phyloP scores from a whole-genome alignment of 768 basidiomycete genomes.

The Serendipita vermifera region DNA sequence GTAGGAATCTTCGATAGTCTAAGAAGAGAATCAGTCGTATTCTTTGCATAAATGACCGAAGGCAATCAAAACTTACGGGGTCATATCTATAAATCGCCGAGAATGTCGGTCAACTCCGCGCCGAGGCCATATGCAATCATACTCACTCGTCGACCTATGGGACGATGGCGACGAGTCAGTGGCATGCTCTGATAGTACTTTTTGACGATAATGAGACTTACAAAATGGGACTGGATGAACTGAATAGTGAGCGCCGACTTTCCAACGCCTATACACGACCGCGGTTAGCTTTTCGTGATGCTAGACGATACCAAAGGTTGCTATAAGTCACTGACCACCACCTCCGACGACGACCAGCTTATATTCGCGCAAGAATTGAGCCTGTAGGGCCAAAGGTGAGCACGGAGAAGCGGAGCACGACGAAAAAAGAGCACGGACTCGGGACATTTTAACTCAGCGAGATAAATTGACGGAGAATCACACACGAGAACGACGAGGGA shows the following conservation, averaged over 20 bases:
- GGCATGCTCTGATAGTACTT: background rate
- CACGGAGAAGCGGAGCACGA: background rate
- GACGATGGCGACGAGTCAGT: background rate
- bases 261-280: conserved; percentile 39
- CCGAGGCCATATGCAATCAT: too few species aligned
- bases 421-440: background rate
- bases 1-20: conserved; percentile 62
- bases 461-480: background rate
- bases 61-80: conserved; percentile 3
- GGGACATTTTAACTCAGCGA: background rate
- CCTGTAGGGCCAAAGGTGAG: conserved; percentile 29
- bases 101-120: too few species aligned
- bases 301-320: background rate
- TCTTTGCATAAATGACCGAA: too few species aligned
- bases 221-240: conserved; percentile 92
- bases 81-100: conserved; percentile 1
- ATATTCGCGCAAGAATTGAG: conserved; percentile 89
- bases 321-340: conserved; percentile 51
- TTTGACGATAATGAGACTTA: conserved; percentile 74
- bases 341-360: conserved; percentile 98
- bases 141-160: background rate
- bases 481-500: background rate
- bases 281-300: background rate
- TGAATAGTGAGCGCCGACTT: conserved; percentile 95
- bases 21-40: background rate